These are phyloP conservation scores for Suhomyces guaymorum DNA, from an alignment of 1,139 yeast species.

Conservation along the genomic window DNA sequence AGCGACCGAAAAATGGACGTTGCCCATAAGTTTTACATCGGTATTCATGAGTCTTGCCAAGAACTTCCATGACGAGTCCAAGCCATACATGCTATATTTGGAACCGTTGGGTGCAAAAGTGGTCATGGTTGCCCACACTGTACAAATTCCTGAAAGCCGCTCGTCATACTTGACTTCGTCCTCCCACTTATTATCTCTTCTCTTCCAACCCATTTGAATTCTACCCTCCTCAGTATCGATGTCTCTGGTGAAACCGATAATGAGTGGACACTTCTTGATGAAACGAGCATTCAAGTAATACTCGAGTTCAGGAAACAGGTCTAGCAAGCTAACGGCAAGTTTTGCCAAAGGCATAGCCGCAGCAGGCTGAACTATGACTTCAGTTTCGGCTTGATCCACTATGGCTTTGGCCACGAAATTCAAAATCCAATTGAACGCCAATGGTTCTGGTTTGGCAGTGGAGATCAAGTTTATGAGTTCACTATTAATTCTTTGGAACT, in stretches of 20 bases:
- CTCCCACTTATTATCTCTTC: conserved; percentile 68
- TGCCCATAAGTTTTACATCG: conserved; percentile 48
- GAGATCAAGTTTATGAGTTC: conserved; percentile 54
- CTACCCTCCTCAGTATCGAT: conserved; percentile 86
- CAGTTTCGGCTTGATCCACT: conserved; percentile 91
- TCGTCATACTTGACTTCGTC: conserved; percentile 75
- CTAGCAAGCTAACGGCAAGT: conserved; percentile 57
- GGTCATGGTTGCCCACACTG: conserved; percentile 77
- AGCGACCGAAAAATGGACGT: conserved; percentile 70
- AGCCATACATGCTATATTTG: conserved; percentile 21
- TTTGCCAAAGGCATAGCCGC: conserved; percentile 81
- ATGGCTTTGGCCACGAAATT: conserved; percentile 83
- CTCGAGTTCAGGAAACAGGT: conserved; percentile 62
- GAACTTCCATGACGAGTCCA: conserved; percentile 69
- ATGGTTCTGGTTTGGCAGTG: conserved; percentile 44
- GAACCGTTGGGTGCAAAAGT: conserved; percentile 29
- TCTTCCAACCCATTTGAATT: conserved; percentile 82
- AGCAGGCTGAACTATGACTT: conserved; percentile 76
- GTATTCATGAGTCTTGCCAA: conserved; percentile 70
- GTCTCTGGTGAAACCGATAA: conserved; percentile 75
- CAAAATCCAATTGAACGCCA: conserved; percentile 70
- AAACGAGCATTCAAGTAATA: conserved; percentile 75
- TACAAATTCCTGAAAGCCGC: conserved; percentile 79
- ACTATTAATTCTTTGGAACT: conserved; percentile 51
- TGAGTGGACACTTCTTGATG: conserved; percentile 86